Evolutionary conservation across 2,329 filamentous ascomycete genomes (phyloP).

Genomic region (Neofusicoccum ribis): DNA sequence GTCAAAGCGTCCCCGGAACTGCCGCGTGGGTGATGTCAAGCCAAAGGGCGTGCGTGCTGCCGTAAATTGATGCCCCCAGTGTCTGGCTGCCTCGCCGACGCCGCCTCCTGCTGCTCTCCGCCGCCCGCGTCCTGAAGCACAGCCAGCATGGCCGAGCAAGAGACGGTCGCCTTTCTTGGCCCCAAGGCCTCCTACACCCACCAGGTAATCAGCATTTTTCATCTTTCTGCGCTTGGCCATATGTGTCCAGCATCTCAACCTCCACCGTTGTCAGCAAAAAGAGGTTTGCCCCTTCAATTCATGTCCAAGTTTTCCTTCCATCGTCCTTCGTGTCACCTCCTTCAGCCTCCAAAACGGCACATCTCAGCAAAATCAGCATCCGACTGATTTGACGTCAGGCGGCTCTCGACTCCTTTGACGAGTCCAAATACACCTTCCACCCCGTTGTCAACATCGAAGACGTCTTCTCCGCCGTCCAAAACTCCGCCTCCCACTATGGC

Average conservation of each 20-base stretch:
- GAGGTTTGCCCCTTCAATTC: too few relatives aligned
- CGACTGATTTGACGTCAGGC: slow-evolving; percentile 43
- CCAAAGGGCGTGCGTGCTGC: neutral
- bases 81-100: neutral
- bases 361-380: neutral
- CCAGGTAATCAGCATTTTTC: slow-evolving; percentile 52
- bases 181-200: slow-evolving; percentile 69
- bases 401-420: slow-evolving; percentile 51
- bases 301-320: neutral
- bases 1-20: neutral
- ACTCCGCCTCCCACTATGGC: slow-evolving; percentile 64
- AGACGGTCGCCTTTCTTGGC: slow-evolving; percentile 59
- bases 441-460: slow-evolving; percentile 58
- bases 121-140: too few relatives aligned
- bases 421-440: slow-evolving; percentile 38
- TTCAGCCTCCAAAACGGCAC: neutral
- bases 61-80: neutral
- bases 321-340: neutral
- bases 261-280: too few relatives aligned
- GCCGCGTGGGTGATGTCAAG: neutral
- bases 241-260: too few relatives aligned
- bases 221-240: neutral
- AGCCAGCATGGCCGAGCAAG: slow-evolving; percentile 12
- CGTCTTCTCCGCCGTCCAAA: slow-evolving; percentile 77
- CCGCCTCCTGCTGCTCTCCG: neutral